Evolutionary conservation across 805 yeast genomes (phyloP).

Genomic region (Zygoascus tannicola): DNA sequence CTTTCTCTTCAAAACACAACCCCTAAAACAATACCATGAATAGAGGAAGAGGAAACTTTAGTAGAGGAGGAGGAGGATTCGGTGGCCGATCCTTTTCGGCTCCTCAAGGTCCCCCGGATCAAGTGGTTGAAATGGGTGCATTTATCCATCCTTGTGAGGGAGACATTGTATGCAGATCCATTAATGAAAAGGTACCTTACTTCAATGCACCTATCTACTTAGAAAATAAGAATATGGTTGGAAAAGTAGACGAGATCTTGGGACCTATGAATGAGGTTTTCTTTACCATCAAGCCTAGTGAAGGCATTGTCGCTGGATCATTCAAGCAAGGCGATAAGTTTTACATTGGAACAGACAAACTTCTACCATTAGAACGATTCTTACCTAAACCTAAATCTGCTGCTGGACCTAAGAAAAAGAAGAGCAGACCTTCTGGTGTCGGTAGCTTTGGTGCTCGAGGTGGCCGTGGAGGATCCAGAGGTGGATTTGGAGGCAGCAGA

Average conservation of each 20-base stretch:
- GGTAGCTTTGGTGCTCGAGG: conserved; percentile 27
- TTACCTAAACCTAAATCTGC: conserved; percentile 89
- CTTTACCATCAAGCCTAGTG: conserved; percentile 91
- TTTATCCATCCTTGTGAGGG: conserved; percentile 92
- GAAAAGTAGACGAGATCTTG: conserved; percentile 95
- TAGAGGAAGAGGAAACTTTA: conserved; percentile 50
- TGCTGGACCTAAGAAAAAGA: conserved; percentile 70
- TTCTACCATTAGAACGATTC: conserved; percentile 92
- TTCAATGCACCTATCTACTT: conserved; percentile 97
- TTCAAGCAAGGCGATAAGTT: conserved; percentile 95
- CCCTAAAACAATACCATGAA: conserved; percentile 35
- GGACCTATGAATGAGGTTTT: conserved; percentile 98
- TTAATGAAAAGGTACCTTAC: conserved; percentile 89
- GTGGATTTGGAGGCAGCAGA: conserved; percentile 20
- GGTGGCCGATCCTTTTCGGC: conserved; percentile 53
- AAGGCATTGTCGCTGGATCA: conserved; percentile 90
- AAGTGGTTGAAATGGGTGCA: conserved; percentile 90
- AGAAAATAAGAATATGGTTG: conserved; percentile 91
- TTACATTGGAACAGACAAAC: conserved; percentile 89
- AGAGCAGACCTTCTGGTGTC: conserved; percentile 21
- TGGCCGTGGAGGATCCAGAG: conserved; percentile 38
- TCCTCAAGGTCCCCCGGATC: conserved; percentile 94
- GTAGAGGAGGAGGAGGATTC: conserved; percentile 62
- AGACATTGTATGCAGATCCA: conserved; percentile 92
- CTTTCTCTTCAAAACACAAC: conserved; percentile 1